Base-by-base conservation (phyloP, 306 rosid genomes). In the Gastrolobium villosum region DNA sequence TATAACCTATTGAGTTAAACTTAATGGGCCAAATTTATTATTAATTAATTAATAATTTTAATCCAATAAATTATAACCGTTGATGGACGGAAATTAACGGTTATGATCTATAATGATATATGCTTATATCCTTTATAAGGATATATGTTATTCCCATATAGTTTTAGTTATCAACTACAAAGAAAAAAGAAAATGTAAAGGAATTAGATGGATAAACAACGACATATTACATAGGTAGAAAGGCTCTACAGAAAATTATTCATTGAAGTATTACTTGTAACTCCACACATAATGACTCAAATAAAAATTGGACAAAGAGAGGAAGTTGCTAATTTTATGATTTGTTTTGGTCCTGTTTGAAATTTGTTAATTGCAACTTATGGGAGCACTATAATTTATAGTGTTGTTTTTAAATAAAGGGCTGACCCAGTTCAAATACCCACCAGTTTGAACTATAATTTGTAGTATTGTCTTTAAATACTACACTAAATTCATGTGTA, bases 91-190 rank as follows among this genome's bases (percentile, higher is more conserved):
- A n/a, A n/a, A n/a, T n/a, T n/a, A n/a, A n/a, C n/a, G n/a, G n/a
- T n/a, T n/a, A n/a, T n/a, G n/a, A n/a, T n/a, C n/a, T n/a, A n/a
- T n/a, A n/a, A n/a, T n/a, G n/a, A n/a, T n/a, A n/a, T n/a, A n/a
- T n/a, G n/a, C n/a, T n/a, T n/a, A n/a, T n/a, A n/a, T n/a, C n/a
- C n/a, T n/a, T n/a, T n/a, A n/a, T n/a, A n/a, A n/a, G n/a, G n/a
- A n/a, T n/a, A n/a, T n/a, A n/a, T n/a, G n/a, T n/a, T n/a, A n/a
- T n/a, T n/a, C n/a, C n/a, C n/a, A 20, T 20, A 20, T 20, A 20
- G 26, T 20, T 20, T 20, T 20, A 20, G 40, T 45, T 56, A 63
- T 78, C 82, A 68, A 44, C 62, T 46, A 10, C 49, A 5, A 20
- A 31, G 54, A 41, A 3, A 7, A 20, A 65, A 43, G 34, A 8